Conservation (phyloP, 331 rosid genomes). For the Malus hybrid region DNA sequence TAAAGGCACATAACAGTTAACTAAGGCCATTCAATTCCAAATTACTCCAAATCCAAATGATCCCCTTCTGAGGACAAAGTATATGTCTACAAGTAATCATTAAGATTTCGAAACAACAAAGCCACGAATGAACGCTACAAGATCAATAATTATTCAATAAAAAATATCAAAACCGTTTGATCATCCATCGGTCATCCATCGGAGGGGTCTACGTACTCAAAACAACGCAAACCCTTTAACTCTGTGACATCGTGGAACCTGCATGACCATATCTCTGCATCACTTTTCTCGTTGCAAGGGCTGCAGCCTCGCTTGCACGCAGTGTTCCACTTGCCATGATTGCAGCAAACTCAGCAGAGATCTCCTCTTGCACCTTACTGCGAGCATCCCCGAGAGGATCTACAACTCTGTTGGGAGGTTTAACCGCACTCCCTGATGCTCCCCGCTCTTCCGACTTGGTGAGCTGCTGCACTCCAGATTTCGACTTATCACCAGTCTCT, state of each 20-base stretch:
- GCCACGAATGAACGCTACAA: neutral
- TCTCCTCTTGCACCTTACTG: slow-evolving; percentile 70
- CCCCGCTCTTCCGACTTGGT: slow-evolving; percentile 8
- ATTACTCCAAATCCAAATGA: too few relatives aligned
- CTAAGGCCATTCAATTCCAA: too few relatives aligned
- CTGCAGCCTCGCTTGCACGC: slow-evolving; percentile 96
- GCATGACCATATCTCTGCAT: slow-evolving; percentile 73
- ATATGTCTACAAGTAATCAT: neutral
- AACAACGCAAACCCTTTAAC: slow-evolving; percentile 11
- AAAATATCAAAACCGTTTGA: too few relatives aligned
- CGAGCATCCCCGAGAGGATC: slow-evolving; percentile 66
- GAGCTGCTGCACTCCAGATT: slow-evolving; percentile 7
- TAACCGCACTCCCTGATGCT: slow-evolving; percentile 15
- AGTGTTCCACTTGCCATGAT: slow-evolving; percentile 68
- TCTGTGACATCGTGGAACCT: slow-evolving; percentile 31
- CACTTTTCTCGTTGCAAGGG: slow-evolving; percentile 81
- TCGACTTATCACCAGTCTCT: slow-evolving; percentile 2
- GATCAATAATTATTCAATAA: too few relatives aligned
- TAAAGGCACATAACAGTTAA: too few relatives aligned
- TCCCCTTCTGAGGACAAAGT: too few relatives aligned
- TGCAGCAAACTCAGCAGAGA: slow-evolving; percentile 61
- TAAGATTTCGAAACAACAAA: too few relatives aligned
- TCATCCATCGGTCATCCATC: neutral
- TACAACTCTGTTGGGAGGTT: slow-evolving; percentile 23
- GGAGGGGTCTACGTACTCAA: neutral